Conservation (phyloP, 1,284 basidiomycete genomes). For the Sanghuangporus baumii region DNA sequence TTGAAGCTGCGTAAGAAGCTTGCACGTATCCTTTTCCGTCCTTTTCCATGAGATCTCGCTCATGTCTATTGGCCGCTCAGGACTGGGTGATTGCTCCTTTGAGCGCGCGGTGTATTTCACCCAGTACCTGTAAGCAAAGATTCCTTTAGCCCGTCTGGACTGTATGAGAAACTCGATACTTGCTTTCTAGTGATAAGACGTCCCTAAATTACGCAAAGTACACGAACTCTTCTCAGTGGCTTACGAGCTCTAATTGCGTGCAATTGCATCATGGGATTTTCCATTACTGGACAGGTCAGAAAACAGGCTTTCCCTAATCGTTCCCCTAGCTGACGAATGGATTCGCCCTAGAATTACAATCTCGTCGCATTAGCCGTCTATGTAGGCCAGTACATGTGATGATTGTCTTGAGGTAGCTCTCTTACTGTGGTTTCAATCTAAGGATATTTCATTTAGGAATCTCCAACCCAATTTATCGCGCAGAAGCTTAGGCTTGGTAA, state of each 20-base stretch:
- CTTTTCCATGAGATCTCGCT: not conserved
- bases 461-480: slow-evolving; percentile 61
- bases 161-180: not conserved
- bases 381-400: slow-evolving; percentile 33
- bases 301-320: not conserved
- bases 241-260: slow-evolving; percentile 10
- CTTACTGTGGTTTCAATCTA: not conserved
- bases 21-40: slow-evolving; percentile 30
- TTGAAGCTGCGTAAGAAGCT: slow-evolving; percentile 50
- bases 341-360: slow-evolving; percentile 45
- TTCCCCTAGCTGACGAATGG: not conserved
- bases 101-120: slow-evolving; percentile 65
- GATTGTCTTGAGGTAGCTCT: not conserved
- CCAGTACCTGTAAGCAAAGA: slow-evolving; percentile 46
- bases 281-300: slow-evolving; percentile 52
- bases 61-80: slow-evolving; percentile 26
- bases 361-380: slow-evolving; percentile 64
- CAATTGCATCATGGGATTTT: slow-evolving; percentile 57
- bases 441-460: slow-evolving; percentile 62
- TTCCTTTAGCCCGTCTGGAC: not conserved
- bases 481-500: slow-evolving; percentile 56
- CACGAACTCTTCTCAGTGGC: not conserved
- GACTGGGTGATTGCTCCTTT: slow-evolving; percentile 55
- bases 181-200: slow-evolving; percentile 51
- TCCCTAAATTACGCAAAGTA: slow-evolving; percentile 63